A percentile compares a stretch with the other conserved stretches of the same genome.
Evolutionary conservation across 164 flowering plant species (phyloP).

Genomic region (Kalanchoe fedtschenkoi): DNA sequence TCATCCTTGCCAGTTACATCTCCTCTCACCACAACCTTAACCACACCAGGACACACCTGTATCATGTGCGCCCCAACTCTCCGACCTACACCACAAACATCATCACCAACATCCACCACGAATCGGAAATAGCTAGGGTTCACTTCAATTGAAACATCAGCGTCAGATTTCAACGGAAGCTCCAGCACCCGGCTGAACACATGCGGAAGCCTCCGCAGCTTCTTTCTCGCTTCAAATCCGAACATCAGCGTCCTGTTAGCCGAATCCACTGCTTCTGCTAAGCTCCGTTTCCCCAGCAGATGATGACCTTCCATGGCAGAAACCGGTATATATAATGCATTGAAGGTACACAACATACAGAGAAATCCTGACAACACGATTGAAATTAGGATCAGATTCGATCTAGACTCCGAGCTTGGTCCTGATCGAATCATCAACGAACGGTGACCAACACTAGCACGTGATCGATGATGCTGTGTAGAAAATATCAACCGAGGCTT

Average conservation of each 20-base stretch:
- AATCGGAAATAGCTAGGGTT: conserved; percentile 42
- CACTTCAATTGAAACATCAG: conserved; percentile 61
- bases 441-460: too few species aligned
- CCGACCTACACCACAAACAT: conserved; percentile 16
- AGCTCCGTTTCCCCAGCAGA: not conserved
- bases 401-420: too few species aligned
- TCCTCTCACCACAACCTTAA: conserved; percentile 58
- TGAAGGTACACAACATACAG: not conserved
- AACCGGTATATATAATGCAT: not conserved
- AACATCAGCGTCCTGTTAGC: not conserved
- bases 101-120: conserved; percentile 22
- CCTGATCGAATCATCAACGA: not conserved
- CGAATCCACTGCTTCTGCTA: not conserved
- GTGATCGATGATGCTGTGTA: too few species aligned
- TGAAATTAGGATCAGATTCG: not conserved
- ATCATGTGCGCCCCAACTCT: conserved; percentile 36
- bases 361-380: not conserved
- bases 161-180: conserved; percentile 62
- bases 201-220: conserved; percentile 73
- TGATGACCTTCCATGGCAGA: not conserved
- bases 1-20: conserved; percentile 12
- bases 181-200: conserved; percentile 67
- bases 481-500: too few species aligned
- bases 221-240: conserved; percentile 18
- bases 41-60: conserved; percentile 63